Percentiles rank a stretch among this genome's conserved stretches.
Evolutionary conservation across 2,329 filamentous ascomycete species (phyloP).

Genomic region (Fusarium sp.): DNA sequence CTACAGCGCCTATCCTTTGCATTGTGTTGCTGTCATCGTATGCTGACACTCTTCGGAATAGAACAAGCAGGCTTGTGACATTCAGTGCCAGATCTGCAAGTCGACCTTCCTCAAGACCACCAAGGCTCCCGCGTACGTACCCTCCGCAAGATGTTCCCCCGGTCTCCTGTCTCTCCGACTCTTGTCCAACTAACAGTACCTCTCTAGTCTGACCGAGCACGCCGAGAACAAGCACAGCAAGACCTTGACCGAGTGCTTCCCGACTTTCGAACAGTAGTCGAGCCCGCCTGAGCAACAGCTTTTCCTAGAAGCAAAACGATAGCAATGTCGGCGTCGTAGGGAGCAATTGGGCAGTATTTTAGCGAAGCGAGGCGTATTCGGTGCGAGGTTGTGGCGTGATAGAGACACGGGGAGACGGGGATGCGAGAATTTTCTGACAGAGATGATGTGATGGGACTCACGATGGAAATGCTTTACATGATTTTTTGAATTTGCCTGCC

Average conservation of each 20-base stretch:
- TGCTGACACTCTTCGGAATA: constrained; percentile 53
- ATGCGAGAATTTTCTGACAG: constrained; percentile 1
- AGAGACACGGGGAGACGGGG: constrained; percentile 16
- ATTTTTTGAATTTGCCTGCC: constrained; percentile 33
- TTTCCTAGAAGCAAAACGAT: not conserved
- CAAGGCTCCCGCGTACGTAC: constrained; percentile 76
- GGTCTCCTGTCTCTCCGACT: not conserved
- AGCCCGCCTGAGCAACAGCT: not conserved
- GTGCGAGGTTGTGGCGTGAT: constrained; percentile 31
- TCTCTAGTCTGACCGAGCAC: constrained; percentile 75
- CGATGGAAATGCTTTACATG: constrained; percentile 39
- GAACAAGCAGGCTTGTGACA: constrained; percentile 82
- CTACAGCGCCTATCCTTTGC: not conserved
- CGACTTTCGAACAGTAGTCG: constrained; percentile 56
- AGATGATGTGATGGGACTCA: constrained; percentile 35
- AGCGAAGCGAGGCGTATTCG: constrained; percentile 42
- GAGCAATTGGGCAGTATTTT: constrained; percentile 27
- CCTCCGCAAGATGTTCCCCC: constrained; percentile 33
- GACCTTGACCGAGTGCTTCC: constrained; percentile 80
- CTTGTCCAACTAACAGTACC: constrained; percentile 25
- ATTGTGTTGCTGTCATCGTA: not conserved
- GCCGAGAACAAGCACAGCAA: constrained; percentile 85
- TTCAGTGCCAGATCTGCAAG: constrained; percentile 84
- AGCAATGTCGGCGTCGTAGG: constrained; percentile 23
- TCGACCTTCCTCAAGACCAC: constrained; percentile 85